phyloP scores from a whole-genome alignment of 768 basidiomycete species.

The Naganishia onofrii region DNA sequence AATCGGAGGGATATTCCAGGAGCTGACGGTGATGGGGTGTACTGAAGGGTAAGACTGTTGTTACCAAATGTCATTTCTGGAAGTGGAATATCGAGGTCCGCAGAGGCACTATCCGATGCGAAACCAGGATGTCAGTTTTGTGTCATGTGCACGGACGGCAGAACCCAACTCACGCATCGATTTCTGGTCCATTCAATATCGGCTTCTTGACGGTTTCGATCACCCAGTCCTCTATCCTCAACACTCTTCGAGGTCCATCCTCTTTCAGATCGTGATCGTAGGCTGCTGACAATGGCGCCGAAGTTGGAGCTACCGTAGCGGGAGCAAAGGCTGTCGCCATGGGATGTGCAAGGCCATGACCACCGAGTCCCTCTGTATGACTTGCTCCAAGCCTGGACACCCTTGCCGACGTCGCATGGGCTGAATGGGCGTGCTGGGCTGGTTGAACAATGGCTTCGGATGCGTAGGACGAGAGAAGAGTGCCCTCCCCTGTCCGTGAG shows the following conservation, averaged over 20 bases:
- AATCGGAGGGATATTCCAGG: conserved; percentile 69
- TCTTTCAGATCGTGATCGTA: conserved; percentile 29
- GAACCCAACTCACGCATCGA: conserved; percentile 56
- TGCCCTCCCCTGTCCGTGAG: conserved; percentile 18
- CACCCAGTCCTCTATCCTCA: conserved; percentile 52
- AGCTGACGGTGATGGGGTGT: conserved; percentile 53
- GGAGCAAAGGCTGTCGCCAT: conserved; percentile 18
- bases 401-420: conserved; percentile 11
- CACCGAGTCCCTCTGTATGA: background rate
- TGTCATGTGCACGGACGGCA: background rate
- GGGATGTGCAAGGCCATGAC: conserved; percentile 2
- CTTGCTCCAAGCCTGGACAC: conserved; percentile 9
- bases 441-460: conserved; percentile 22
- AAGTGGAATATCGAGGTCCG: conserved; percentile 65
- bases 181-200: conserved; percentile 62
- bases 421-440: conserved; percentile 13
- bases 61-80: conserved; percentile 97
- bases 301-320: background rate
- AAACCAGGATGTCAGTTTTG: background rate
- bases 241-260: conserved; percentile 26
- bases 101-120: conserved; percentile 43
- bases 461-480: conserved; percentile 10
- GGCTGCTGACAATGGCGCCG: background rate
- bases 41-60: conserved; percentile 69
- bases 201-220: conserved; percentile 49